These are phyloP conservation scores for Plicaturopsis crispa DNA, from an alignment of 768 basidiomycete genomes.

Conservation along the genomic window DNA sequence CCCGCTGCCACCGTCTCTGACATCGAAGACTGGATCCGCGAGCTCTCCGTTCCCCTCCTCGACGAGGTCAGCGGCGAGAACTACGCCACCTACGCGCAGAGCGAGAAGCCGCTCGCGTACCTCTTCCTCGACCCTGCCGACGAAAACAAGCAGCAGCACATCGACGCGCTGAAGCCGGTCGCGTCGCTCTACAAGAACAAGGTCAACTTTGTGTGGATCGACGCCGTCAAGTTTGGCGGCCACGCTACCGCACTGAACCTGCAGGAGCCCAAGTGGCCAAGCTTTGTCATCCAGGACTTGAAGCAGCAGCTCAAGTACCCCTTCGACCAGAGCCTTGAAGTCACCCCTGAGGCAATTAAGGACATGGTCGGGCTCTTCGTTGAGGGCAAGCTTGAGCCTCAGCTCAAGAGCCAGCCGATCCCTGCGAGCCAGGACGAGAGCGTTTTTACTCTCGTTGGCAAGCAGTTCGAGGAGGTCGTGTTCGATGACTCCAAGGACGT, in stretches of 20 bases:
- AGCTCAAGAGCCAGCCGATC: slow-evolving; percentile 85
- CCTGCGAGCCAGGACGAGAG: slow-evolving; percentile 78
- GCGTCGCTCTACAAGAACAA: slow-evolving; percentile 79
- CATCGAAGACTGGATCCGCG: slow-evolving; percentile 71
- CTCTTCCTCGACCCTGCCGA: slow-evolving; percentile 83
- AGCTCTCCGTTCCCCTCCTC: slow-evolving; percentile 80
- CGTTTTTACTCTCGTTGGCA: slow-evolving; percentile 79
- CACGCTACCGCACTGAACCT: slow-evolving; percentile 95
- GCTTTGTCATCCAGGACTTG: slow-evolving; percentile 89
- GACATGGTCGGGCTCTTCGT: slow-evolving; percentile 59
- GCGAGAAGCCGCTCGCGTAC: slow-evolving; percentile 86
- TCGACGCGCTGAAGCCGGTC: slow-evolving; percentile 65
- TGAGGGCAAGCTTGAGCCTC: slow-evolving; percentile 67
- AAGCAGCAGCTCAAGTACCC: slow-evolving; percentile 86
- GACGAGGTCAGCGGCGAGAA: slow-evolving; percentile 94
- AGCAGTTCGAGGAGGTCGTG: slow-evolving; percentile 82
- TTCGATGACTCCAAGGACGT: slow-evolving; percentile 89
- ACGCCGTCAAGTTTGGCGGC: slow-evolving; percentile 90
- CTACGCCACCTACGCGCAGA: slow-evolving; percentile 77
- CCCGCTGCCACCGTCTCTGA: slow-evolving; percentile 48
- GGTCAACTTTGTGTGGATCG: slow-evolving; percentile 98
- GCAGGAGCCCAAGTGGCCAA: slow-evolving; percentile 79
- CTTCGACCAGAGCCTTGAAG: slow-evolving; percentile 55
- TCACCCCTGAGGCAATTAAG: slow-evolving; percentile 50
- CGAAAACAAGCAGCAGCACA: slow-evolving; percentile 52